Conservation (phyloP, 179 eudicot species). For the Patellifolia procumbens region DNA sequence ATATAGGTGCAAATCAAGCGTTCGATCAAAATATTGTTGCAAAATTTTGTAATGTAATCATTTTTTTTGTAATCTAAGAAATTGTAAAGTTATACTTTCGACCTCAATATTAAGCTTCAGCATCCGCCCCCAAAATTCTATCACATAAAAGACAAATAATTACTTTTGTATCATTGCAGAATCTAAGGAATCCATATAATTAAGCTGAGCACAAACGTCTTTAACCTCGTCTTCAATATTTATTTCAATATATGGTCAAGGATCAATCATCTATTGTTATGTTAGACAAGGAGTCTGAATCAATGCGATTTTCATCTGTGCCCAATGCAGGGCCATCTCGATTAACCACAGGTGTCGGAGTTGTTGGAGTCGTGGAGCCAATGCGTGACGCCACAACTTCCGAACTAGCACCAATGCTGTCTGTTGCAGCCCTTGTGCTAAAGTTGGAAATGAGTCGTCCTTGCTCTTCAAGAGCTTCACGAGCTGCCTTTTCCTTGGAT, state of each 20-base stretch:
- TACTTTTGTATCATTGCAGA: not conserved
- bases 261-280: conserved; percentile 40
- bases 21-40: no score
- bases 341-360: conserved; percentile 21
- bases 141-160: not conserved
- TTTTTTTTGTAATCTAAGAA: no score
- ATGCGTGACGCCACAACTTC: conserved; percentile 1
- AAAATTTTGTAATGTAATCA: no score
- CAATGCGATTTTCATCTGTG: conserved; percentile 22
- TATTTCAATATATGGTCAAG: not conserved
- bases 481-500: conserved; percentile 81
- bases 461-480: conserved; percentile 67
- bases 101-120: no score
- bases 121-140: no score
- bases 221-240: not conserved
- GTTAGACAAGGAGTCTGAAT: conserved; percentile 30
- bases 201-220: not conserved
- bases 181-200: not conserved
- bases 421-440: conserved; percentile 22
- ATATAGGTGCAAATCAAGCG: no score
- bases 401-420: conserved; percentile 18
- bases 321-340: conserved; percentile 13
- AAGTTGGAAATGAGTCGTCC: conserved; percentile 44
- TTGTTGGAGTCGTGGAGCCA: conserved; percentile 15
- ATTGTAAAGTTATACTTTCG: no score